Evolutionary conservation across 306 rosid genomes (phyloP).

Genomic region (Lathyrus tuberosus): DNA sequence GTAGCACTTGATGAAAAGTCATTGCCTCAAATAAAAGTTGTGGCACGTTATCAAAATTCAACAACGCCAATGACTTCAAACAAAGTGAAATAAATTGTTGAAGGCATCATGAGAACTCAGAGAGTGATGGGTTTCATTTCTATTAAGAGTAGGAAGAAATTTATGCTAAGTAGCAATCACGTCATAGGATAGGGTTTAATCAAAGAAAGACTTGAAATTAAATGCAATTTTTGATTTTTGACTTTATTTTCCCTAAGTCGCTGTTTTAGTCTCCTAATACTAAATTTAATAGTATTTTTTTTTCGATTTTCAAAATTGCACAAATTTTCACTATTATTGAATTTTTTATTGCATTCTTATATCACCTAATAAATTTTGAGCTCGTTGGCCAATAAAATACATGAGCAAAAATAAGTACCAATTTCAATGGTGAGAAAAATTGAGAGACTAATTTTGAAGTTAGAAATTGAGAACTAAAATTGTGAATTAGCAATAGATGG

Average conservation of each 20-base stretch:
- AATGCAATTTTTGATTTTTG: not conserved
- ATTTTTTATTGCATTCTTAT: too few species aligned
- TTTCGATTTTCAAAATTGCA: too few species aligned
- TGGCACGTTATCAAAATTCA: slow-evolving; percentile 17
- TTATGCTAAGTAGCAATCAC: not conserved
- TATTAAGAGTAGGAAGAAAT: not conserved
- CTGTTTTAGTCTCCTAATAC: not conserved
- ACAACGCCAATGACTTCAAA: not conserved
- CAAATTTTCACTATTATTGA: too few species aligned
- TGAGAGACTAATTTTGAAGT: too few species aligned
- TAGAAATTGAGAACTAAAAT: too few species aligned
- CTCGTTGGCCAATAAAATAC: too few species aligned
- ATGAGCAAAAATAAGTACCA: too few species aligned
- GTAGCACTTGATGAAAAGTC: too few species aligned
- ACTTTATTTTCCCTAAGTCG: not conserved
- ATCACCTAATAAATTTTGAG: too few species aligned
- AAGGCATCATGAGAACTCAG: not conserved
- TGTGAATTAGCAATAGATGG: too few species aligned
- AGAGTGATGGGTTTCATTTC: not conserved
- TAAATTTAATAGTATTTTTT: too few species aligned
- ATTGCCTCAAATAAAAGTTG: slow-evolving; percentile 10
- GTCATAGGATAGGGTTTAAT: not conserved
- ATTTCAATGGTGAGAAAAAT: too few species aligned
- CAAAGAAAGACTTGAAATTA: not conserved
- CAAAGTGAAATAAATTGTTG: slow-evolving; percentile 7